Base-by-base conservation (phyloP, 2,329 filamentous ascomycete genomes). In the Colletotrichum salicis region DNA sequence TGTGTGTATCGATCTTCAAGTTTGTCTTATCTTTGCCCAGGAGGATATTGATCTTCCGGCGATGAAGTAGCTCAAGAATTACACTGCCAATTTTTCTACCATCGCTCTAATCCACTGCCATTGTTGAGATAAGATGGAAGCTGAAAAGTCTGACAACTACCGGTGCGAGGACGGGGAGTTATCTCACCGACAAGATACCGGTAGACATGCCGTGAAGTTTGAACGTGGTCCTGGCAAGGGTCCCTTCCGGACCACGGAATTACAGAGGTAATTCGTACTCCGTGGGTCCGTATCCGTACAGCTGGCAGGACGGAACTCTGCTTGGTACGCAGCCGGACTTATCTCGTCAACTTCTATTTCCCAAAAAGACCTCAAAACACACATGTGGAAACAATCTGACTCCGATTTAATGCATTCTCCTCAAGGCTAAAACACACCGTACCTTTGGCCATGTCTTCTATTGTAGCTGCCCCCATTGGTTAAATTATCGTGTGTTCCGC, bases 271-370 rank as follows among this genome's bases (percentile, higher is more conserved):
- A 41, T 41, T 41, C 37, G 37, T 41, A 4, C 37, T 41, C 37
- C 37, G n/a, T n/a, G n/a, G n/a, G n/a, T n/a, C n/a, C n/a, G 5
- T 41, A 19, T 19, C 37, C 37, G 37, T 24, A 33, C 57, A 62
- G 24, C 31, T 6, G 29, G 22, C 22, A 24, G n/a, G 29, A 48
- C 22, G 41, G 41, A 48, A 4, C 48, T 37, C 29, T 22, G 66
- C 37, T 11, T 54, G 19, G 37, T 41, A 31, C 52, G 24, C 6
- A 37, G 15, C 24, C 67, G 64, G 68, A 70, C 51, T 67, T 57
- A 61, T 51, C 56, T 67, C 57, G 68, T 57, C 41, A 31, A 45
- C n/a, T 48, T 41, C 37, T 41, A 41, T 41, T 4, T 13, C 37
- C 41, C 37, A 37, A 52, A 8, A 33, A 54, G 5, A 33, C 41